Percentiles rank a stretch among this genome's conserved stretches.
Evolutionary conservation across 192 early-diverging fungal species (phyloP).

Genomic region (Phycomyces nitens): DNA sequence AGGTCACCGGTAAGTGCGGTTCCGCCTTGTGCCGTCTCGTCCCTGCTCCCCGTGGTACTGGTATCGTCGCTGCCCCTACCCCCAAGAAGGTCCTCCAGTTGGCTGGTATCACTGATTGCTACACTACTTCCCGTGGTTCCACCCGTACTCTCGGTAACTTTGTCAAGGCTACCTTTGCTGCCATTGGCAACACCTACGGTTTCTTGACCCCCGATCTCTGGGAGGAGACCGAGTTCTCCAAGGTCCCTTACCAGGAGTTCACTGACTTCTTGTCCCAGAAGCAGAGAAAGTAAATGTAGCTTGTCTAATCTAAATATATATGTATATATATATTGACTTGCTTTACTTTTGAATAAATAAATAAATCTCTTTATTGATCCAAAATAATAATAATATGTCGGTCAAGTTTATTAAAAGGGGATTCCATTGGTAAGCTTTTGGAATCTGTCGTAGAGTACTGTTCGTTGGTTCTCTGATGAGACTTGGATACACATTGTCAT

Average conservation of each 20-base stretch:
- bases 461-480: constrained; percentile 91
- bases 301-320: too few species aligned
- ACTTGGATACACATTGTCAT: constrained; percentile 88
- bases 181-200: constrained; percentile 95
- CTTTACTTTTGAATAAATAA: constrained; percentile 3
- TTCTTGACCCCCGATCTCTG: constrained; percentile 97
- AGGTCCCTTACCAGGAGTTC: constrained; percentile 89
- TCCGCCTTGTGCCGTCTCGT: constrained; percentile 90
- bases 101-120: constrained; percentile 97
- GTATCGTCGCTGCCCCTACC: constrained; percentile 94
- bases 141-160: constrained; percentile 99
- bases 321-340: neutral
- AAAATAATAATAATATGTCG: neutral
- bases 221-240: constrained; percentile 84
- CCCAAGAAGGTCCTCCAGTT: constrained; percentile 97
- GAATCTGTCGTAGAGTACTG: constrained; percentile 78
- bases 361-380: constrained; percentile 1
- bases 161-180: constrained; percentile 97
- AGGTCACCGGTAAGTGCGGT: constrained; percentile 96
- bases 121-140: constrained; percentile 93
- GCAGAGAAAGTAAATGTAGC: constrained; percentile 35
- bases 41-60: constrained; percentile 99
- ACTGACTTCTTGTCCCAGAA: constrained; percentile 70
- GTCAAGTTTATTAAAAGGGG: constrained; percentile 18
- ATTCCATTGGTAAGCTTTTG: constrained; percentile 77